Evolutionary conservation across 352 stramenopile genomes (phyloP), one percentile per base, ranked within the genome.

Genomic region (Blastocystis sp.): DNA sequence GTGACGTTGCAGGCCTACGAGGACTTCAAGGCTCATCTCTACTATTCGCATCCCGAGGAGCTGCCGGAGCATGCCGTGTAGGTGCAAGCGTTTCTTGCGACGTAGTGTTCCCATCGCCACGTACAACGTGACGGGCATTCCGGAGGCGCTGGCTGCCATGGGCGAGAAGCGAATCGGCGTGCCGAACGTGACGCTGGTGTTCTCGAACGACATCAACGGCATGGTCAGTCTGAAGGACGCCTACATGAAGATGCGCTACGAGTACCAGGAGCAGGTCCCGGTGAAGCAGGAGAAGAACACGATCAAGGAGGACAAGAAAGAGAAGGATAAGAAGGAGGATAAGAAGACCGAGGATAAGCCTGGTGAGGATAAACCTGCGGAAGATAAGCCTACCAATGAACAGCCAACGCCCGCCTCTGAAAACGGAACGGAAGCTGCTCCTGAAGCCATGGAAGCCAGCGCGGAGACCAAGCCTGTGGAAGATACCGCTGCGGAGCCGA

Each of bases 161-260:
- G 88, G 90, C 14, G 91, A 94, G 53, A 96, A 96, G 88, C 91
- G 92, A 53, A 86, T 96, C 1, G 90, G 88, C 7, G 91, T 91
- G 57, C 95, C 94, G 14, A 97, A 98, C 89, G 90, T 97, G 0
- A 94, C 93, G 4, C 87, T 98, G 11, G 93, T 93, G 69, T 98
- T 97, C 87, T 90, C 94, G 87, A 88, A 97, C 49, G 94, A 95
- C 86, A 90, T 88, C 24, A 97, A 93, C 84, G 95, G 94, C 48
- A 93, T 97, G 63, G 91, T 91, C 21, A 87, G 90, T 38, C 91
- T 98, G 49, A 88, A 92, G 16, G 93, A 97, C 87, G 94, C 93
- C 29, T 92, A 90, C 24, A 89, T 97, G 32, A 93, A 88, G 75
- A 40, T 87, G 42, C 78, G 57, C 7, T 75, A 92, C 67, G 89